These are phyloP conservation scores for Penicillium robsamsonii DNA, from an alignment of 495 filamentous ascomycete genomes.

Conservation along the genomic window DNA sequence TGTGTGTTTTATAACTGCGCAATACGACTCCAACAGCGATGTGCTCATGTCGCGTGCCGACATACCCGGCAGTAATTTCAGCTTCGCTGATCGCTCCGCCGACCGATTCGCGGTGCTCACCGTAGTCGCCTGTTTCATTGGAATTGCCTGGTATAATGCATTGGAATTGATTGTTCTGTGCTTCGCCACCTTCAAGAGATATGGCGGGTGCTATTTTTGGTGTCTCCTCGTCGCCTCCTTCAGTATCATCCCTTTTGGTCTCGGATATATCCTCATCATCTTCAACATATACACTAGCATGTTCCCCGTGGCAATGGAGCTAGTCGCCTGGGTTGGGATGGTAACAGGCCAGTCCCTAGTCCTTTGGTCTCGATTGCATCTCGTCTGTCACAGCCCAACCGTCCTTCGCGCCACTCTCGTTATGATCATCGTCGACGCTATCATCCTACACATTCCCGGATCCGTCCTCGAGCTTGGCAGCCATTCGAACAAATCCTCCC, in stretches of 20 bases:
- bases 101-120: conserved; percentile 17
- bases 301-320: conserved; percentile 37
- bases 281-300: conserved; percentile 34
- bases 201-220: conserved; percentile 54
- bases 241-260: conserved; percentile 51
- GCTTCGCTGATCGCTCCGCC: conserved; percentile 28
- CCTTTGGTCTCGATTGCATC: conserved; percentile 61
- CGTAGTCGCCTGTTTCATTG: conserved; percentile 37
- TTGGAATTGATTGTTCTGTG: conserved; percentile 49
- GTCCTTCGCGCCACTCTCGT: conserved; percentile 47
- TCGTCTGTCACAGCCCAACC: conserved; percentile 41
- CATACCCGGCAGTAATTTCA: conserved; percentile 14
- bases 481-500: conserved; percentile 32
- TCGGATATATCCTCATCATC: conserved; percentile 55
- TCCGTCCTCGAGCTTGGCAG: conserved; percentile 50
- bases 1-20: conserved; percentile 1
- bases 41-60: conserved; percentile 25
- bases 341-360: conserved; percentile 63
- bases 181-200: conserved; percentile 49
- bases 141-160: conserved; percentile 49
- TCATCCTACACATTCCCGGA: conserved; percentile 50
- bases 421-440: conserved; percentile 55
- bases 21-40: conserved; percentile 8
- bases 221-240: conserved; percentile 47
- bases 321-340: conserved; percentile 57